Base-by-base conservation (phyloP, 805 yeast species). In the Sungouiella blattae region DNA sequence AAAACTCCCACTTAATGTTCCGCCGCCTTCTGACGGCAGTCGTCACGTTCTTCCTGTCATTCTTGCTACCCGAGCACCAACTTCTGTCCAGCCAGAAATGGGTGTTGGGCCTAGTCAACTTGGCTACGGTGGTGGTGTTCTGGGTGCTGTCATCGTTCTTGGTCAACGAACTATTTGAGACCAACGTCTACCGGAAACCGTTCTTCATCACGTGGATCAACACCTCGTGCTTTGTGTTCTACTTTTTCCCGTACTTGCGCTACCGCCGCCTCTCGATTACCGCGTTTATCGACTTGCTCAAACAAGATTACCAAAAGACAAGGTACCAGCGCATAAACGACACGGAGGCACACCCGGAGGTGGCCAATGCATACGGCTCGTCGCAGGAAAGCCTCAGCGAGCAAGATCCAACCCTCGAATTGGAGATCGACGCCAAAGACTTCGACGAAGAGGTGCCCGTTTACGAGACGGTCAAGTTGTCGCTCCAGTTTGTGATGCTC, bases 101-200 rank as follows among this genome's bases (percentile, higher is more conserved):
- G 97, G 67, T 81, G 0, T 50, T 86, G 14, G 98, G 98, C 2
- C 71, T 91, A 15, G 47, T 81, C 15, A 75, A 86, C 61, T 70
- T 89, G 16, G 69, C 77, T 1, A 67, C 83, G 28, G 98, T 89
- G 29, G 87, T 91, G 18, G 57, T 85, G 1, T 73, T 87, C 16
- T 91, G 98, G 98, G 97, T 93, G 8, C 63, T 83, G 24, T 87
- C 96, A 4, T 86, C 95, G 4, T 91, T 88, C 48, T 58, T 91
- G 30, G 82, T 93, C 24, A 88, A 86, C 58, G 80, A 78, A 28
- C 66, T 87, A 26, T 83, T 87, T 48, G 87, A 80, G 47, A 71
- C 75, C 30, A 76, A 73, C 39, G 64, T 71, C 18, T 93, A 87
- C 58, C 63, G 87, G 31, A 93, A 93, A 60, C 98, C 98, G 12